These are phyloP conservation scores for Crithidia fasciculata DNA, from an alignment of 208 protist genomes.

Conservation along the genomic window DNA sequence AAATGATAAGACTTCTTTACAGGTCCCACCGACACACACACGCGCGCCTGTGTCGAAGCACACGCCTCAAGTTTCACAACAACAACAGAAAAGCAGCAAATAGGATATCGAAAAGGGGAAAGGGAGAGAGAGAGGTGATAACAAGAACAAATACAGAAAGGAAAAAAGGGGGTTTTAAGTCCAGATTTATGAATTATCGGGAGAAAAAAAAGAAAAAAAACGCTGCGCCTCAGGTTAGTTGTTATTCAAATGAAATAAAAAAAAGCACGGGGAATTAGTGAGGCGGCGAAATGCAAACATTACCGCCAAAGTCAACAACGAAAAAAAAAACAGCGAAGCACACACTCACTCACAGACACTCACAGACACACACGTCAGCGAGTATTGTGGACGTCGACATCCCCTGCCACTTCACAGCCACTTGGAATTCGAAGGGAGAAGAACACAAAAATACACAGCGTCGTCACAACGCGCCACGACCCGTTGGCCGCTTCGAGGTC, in stretches of 20 bases:
- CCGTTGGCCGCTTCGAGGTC: background rate
- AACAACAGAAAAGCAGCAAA: slow-evolving; percentile 12
- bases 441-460: background rate
- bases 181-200: too few species aligned
- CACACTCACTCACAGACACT: background rate
- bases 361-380: background rate
- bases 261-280: background rate
- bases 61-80: too few species aligned
- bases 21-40: background rate
- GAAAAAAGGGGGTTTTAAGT: background rate
- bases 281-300: too few species aligned
- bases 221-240: background rate
- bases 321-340: background rate
- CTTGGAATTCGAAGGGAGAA: background rate
- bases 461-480: background rate
- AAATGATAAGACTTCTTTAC: background rate
- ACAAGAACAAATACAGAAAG: background rate
- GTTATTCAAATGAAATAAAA: slow-evolving; percentile 13
- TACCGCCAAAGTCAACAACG: too few species aligned
- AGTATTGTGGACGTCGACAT: too few species aligned
- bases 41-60: too few species aligned
- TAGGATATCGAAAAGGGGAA: background rate
- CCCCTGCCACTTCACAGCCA: too few species aligned
- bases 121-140: too few species aligned
- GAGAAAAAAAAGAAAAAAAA: background rate